Conservation (phyloP, 805 yeast genomes). For the Ogataea polymorpha region DNA sequence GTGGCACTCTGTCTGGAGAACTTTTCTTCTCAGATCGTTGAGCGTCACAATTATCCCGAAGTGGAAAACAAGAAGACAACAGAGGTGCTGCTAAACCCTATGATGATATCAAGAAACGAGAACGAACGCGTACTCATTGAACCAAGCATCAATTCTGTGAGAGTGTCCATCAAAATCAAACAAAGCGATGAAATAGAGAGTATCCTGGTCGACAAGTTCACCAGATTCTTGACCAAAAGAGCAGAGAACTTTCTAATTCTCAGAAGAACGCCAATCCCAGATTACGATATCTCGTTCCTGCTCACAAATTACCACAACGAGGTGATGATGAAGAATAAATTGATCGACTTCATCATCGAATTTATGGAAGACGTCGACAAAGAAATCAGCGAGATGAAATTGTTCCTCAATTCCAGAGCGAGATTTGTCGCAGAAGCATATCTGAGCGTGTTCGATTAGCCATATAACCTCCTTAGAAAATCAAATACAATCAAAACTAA, state of each 20-base stretch:
- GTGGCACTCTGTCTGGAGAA: constrained; percentile 92
- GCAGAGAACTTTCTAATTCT: constrained; percentile 92
- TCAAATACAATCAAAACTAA: constrained; percentile 15
- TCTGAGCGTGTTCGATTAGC: constrained; percentile 78
- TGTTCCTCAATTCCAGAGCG: constrained; percentile 95
- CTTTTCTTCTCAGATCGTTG: constrained; percentile 92
- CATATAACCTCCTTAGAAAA: constrained; percentile 12
- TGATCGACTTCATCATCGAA: constrained; percentile 95
- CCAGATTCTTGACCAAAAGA: constrained; percentile 89
- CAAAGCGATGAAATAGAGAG: constrained; percentile 98
- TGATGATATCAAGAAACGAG: constrained; percentile 89
- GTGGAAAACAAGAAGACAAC: constrained; percentile 82
- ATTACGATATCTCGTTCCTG: constrained; percentile 90
- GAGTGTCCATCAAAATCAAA: constrained; percentile 88
- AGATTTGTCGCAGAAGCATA: constrained; percentile 97
- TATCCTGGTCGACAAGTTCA: constrained; percentile 90
- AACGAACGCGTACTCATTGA: constrained; percentile 90
- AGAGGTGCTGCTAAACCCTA: constrained; percentile 83
- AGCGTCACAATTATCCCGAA: constrained; percentile 96
- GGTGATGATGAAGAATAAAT: constrained; percentile 89
- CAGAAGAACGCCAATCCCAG: constrained; percentile 86
- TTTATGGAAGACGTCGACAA: constrained; percentile 99
- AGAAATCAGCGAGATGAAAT: constrained; percentile 97
- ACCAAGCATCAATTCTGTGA: constrained; percentile 87
- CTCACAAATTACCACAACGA: constrained; percentile 94